A percentile compares a stretch with the other conserved stretches of the same genome.
Conservation (phyloP, 1,284 basidiomycete genomes). For the Peniophora sp. region DNA sequence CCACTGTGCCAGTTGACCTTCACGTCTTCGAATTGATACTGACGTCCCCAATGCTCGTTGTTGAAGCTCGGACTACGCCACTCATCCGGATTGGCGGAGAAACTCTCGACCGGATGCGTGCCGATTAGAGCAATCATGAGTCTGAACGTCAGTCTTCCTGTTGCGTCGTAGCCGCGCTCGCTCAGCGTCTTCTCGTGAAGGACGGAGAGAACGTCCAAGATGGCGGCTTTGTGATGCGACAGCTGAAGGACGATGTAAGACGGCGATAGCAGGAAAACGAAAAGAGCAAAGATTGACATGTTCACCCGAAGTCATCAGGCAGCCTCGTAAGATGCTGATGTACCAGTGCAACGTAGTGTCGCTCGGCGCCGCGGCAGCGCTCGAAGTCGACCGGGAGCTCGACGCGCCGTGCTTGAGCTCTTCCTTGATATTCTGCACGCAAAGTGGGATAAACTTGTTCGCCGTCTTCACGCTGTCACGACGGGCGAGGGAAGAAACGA, state of each 20-base stretch:
- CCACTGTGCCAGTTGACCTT: slow-evolving; percentile 85
- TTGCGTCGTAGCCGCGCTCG: slow-evolving; percentile 85
- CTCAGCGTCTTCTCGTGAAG: slow-evolving; percentile 79
- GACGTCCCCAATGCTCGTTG: slow-evolving; percentile 77
- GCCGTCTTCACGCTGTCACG: slow-evolving; percentile 75
- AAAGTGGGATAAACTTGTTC: slow-evolving; percentile 76
- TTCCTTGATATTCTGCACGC: slow-evolving; percentile 72
- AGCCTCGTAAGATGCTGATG: slow-evolving; percentile 72
- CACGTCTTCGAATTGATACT: slow-evolving; percentile 77
- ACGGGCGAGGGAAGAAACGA: slow-evolving; percentile 82
- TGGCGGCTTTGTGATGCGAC: slow-evolving; percentile 59
- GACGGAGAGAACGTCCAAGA: slow-evolving; percentile 63
- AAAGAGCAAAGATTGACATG: slow-evolving; percentile 29
- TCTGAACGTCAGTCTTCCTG: slow-evolving; percentile 75
- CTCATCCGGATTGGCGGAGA: slow-evolving; percentile 79
- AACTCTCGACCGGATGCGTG: slow-evolving; percentile 76
- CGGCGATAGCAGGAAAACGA: slow-evolving; percentile 15
- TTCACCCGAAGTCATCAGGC: slow-evolving; percentile 63
- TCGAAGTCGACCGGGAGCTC: slow-evolving; percentile 85
- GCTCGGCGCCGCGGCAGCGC: slow-evolving; percentile 72
- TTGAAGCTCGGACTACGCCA: slow-evolving; percentile 72
- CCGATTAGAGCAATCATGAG: slow-evolving; percentile 72
- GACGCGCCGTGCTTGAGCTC: slow-evolving; percentile 92
- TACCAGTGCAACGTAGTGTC: slow-evolving; percentile 96
- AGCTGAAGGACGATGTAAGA: slow-evolving; percentile 34